These are phyloP conservation scores for Scleroderma citrinum DNA, from an alignment of 768 basidiomycete genomes.

Conservation along the genomic window DNA sequence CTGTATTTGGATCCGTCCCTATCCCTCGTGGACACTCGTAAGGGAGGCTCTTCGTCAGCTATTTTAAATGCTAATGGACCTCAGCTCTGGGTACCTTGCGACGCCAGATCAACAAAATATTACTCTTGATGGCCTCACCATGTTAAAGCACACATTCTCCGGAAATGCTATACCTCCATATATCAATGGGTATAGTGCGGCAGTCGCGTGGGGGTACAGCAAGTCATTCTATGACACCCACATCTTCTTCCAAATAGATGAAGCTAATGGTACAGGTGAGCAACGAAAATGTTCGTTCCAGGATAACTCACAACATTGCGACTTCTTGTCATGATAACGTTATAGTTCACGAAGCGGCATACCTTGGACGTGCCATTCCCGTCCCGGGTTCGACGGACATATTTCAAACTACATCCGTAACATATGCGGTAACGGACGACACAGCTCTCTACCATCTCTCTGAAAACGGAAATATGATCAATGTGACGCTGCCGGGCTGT, in stretches of 20 bases:
- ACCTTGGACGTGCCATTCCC: conserved; percentile 10
- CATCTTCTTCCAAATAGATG: conserved; percentile 11
- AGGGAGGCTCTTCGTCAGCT: neutral
- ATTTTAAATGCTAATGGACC: neutral
- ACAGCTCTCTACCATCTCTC: neutral
- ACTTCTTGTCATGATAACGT: neutral
- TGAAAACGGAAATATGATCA: neutral
- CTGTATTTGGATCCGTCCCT: conserved; percentile 10
- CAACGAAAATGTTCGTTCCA: neutral
- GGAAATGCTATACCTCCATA: conserved; percentile 1
- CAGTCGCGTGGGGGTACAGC: conserved; percentile 10
- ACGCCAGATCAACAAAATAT: neutral
- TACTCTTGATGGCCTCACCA: conserved; percentile 3
- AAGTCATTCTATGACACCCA: conserved; percentile 8
- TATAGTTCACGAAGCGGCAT: conserved; percentile 10
- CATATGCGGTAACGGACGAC: conserved; percentile 11
- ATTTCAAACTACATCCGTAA: conserved; percentile 8
- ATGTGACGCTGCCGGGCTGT: conserved; percentile 9
- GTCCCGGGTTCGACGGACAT: neutral
- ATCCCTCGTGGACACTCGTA: conserved; percentile 10
- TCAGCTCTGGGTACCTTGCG: conserved; percentile 4
- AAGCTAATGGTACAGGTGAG: conserved; percentile 8
- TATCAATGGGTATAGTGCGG: conserved; percentile 4
- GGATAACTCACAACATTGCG: neutral
- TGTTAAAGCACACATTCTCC: conserved; percentile 11